Percentiles rank a stretch among this genome's conserved stretches.
These are phyloP conservation scores for Phtheirospermum japonicum DNA, from an alignment of 257 asterid species.

Conservation along the genomic window DNA sequence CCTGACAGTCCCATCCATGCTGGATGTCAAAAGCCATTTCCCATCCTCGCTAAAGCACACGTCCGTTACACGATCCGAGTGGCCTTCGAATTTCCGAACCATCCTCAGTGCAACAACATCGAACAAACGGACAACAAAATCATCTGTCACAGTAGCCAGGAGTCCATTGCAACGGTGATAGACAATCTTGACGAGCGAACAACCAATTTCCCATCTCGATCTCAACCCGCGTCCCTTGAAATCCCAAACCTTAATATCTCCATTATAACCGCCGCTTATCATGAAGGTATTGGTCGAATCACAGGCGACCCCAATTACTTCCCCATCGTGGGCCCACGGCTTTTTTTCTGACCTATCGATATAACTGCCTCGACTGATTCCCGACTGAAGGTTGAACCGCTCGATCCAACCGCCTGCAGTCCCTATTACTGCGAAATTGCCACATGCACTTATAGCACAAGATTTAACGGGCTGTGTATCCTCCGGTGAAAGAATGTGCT, in stretches of 20 bases:
- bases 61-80: neutral
- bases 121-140: neutral
- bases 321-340: neutral
- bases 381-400: conserved; percentile 2
- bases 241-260: conserved; percentile 12
- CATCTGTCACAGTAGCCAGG: neutral
- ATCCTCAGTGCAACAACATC: conserved; percentile 5
- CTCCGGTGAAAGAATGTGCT: neutral
- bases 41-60: conserved; percentile 8
- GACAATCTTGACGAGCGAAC: neutral
- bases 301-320: conserved; percentile 4
- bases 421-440: conserved; percentile 1
- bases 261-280: neutral
- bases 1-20: conserved; percentile 2
- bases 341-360: neutral
- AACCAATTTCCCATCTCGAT: conserved; percentile 6
- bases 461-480: neutral
- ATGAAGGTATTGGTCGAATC: neutral
- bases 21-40: conserved; percentile 2
- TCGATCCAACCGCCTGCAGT: conserved; percentile 1
- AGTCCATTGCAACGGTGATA: neutral
- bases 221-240: neutral
- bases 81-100: conserved; percentile 3
- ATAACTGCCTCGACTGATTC: conserved; percentile 5
- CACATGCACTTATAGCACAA: neutral